A percentile compares a stretch with the other conserved stretches of the same genome.
phyloP scores from a whole-genome alignment of 176 grass and related monocot genomes.

The Saccharum officinarum region DNA sequence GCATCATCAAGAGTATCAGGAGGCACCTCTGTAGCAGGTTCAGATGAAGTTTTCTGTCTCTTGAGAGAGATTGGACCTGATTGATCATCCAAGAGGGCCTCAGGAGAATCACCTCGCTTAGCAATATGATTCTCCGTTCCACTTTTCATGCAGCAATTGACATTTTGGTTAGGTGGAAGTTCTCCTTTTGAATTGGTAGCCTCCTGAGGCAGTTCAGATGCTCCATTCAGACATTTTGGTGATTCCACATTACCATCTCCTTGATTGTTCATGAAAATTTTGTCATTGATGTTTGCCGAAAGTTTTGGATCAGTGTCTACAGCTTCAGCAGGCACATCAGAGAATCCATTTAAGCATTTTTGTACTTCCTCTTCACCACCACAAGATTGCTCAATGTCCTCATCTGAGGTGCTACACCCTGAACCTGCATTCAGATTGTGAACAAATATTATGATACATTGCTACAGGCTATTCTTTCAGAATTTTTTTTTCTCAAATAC shows the following conservation, averaged over 20 bases:
- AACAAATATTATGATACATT: neutral
- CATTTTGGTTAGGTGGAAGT: neutral
- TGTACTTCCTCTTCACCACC: conserved; percentile 3
- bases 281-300: neutral
- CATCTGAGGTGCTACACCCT: conserved; percentile 33
- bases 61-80: neutral
- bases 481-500: too few species aligned
- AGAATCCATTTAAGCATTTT: conserved; percentile 19
- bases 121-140: neutral
- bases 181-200: neutral
- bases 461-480: neutral
- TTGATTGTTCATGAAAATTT: conserved; percentile 2
- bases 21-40: neutral
- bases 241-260: neutral
- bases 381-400: conserved; percentile 21
- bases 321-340: neutral
- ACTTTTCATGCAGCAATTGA: neutral
- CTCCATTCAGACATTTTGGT: conserved; percentile 5
- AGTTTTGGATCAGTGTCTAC: neutral
- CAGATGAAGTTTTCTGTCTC: conserved; percentile 23
- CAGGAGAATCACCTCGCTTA: neutral
- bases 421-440: conserved; percentile 20
- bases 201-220: neutral
- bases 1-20: conserved; percentile 18
- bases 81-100: neutral